phyloP scores from a whole-genome alignment of 1,139 yeast species.

The Pichia cactophila region DNA sequence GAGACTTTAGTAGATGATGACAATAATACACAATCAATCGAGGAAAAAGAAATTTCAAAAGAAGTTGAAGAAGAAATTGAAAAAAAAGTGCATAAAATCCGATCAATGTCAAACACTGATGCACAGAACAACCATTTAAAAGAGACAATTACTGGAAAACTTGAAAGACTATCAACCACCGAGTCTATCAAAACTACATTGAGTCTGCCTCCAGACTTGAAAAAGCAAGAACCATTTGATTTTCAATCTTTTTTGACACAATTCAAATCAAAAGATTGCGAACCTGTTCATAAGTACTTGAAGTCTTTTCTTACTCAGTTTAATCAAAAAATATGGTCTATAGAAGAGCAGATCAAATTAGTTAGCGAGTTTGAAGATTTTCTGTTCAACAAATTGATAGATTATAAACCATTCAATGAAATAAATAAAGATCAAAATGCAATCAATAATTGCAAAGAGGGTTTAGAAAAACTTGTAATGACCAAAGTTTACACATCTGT shows the following conservation, averaged over 20 bases:
- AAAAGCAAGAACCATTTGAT: constrained; percentile 47
- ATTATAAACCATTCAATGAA: constrained; percentile 67
- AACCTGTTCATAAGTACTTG: constrained; percentile 81
- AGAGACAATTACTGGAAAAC: neutral
- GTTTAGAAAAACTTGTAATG: constrained; percentile 88
- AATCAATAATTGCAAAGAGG: constrained; percentile 74
- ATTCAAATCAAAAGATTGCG: constrained; percentile 69
- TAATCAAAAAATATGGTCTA: constrained; percentile 61
- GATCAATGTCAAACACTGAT: neutral
- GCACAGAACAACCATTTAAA: neutral
- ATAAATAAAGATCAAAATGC: constrained; percentile 47
- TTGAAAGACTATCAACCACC: constrained; percentile 1
- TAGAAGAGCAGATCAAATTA: constrained; percentile 70
- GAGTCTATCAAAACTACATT: constrained; percentile 17
- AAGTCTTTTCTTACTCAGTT: constrained; percentile 76
- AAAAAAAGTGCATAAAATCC: constrained; percentile 5
- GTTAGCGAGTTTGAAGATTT: constrained; percentile 67
- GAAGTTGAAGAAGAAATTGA: constrained; percentile 3
- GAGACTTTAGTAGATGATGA: neutral
- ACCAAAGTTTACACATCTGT: constrained; percentile 72
- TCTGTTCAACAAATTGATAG: constrained; percentile 55
- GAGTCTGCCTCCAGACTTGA: constrained; percentile 22
- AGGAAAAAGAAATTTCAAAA: constrained; percentile 1
- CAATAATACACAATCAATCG: neutral
- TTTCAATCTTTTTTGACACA: constrained; percentile 73